phyloP scores from a whole-genome alignment of 495 filamentous ascomycete genomes.

The Tuber brumale region DNA sequence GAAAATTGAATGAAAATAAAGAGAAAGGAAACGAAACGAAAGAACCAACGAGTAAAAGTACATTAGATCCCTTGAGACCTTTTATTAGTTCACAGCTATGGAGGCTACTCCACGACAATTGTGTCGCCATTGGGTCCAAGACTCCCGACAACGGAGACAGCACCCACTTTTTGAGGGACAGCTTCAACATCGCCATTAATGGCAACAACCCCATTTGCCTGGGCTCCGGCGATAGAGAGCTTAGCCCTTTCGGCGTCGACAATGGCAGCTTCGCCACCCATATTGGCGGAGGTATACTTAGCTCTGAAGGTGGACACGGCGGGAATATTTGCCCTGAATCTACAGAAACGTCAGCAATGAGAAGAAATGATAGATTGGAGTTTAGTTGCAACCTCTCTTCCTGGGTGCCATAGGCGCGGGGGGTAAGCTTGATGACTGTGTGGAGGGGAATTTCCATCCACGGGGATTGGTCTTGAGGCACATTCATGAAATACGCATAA shows the following conservation, averaged over 20 bases:
- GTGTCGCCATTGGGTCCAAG: constrained; percentile 8
- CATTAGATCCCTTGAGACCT: constrained; percentile 5
- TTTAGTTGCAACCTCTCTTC: constrained; percentile 54
- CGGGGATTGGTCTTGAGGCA: constrained; percentile 82
- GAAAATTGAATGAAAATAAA: background rate
- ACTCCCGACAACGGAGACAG: background rate
- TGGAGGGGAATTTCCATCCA: constrained; percentile 97
- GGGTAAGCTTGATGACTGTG: constrained; percentile 91
- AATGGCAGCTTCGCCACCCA: constrained; percentile 39
- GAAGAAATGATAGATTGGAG: background rate
- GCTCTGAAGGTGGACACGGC: constrained; percentile 92
- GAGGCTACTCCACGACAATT: constrained; percentile 7
- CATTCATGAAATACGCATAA: constrained; percentile 97
- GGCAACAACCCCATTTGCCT: constrained; percentile 26
- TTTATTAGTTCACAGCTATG: constrained; percentile 7
- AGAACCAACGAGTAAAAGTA: constrained; percentile 34
- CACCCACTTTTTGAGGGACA: background rate
- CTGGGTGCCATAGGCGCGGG: constrained; percentile 85
- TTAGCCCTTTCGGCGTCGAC: constrained; percentile 12
- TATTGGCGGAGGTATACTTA: constrained; percentile 79
- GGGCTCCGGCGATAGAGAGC: constrained; percentile 8
- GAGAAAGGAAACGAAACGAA: background rate
- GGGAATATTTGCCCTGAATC: constrained; percentile 77
- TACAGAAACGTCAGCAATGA: constrained; percentile 21
- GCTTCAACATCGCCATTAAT: constrained; percentile 21